Percentiles rank a stretch among this genome's conserved stretches.
These are phyloP conservation scores for Claviceps monticola DNA, from an alignment of 2,329 filamentous ascomycete genomes.

Conservation along the genomic window DNA sequence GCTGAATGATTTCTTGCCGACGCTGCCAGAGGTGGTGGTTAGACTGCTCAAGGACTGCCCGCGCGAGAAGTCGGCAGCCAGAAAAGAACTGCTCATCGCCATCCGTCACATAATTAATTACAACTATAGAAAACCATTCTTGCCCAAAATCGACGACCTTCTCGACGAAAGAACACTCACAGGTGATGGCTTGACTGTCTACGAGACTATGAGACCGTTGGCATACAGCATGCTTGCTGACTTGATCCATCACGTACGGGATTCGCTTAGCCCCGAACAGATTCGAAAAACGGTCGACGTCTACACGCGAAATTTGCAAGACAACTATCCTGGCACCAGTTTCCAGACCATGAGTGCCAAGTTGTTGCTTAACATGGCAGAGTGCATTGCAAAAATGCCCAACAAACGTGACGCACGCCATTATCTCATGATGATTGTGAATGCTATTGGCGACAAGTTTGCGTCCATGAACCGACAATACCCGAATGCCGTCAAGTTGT, in stretches of 20 bases:
- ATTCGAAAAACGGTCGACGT: slow-evolving; percentile 94
- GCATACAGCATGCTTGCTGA: slow-evolving; percentile 98
- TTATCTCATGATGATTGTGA: slow-evolving; percentile 91
- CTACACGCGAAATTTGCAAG: slow-evolving; percentile 90
- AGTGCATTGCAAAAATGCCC: slow-evolving; percentile 86
- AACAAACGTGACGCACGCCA: slow-evolving; percentile 91
- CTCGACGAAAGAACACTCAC: slow-evolving; percentile 89
- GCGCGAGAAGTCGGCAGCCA: slow-evolving; percentile 78
- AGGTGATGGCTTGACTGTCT: slow-evolving; percentile 88
- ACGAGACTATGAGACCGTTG: slow-evolving; percentile 88
- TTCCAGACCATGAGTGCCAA: slow-evolving; percentile 99
- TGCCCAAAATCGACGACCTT: slow-evolving; percentile 87
- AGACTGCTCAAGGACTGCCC: slow-evolving; percentile 87
- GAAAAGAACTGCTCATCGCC: slow-evolving; percentile 90
- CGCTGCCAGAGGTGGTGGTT: slow-evolving; percentile 78
- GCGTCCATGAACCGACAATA: slow-evolving; percentile 96
- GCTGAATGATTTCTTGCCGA: slow-evolving; percentile 73
- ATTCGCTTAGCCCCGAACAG: slow-evolving; percentile 75
- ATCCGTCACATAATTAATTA: slow-evolving; percentile 99
- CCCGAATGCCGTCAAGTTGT: slow-evolving; percentile 85
- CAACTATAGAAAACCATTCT: slow-evolving; percentile 90
- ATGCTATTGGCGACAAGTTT: slow-evolving; percentile 97
- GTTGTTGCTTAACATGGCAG: slow-evolving; percentile 90
- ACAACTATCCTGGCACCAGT: slow-evolving; percentile 91
- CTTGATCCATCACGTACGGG: slow-evolving; percentile 90